Conservation (phyloP, 2,329 filamentous ascomycete species). For the Pseudogymnoascus pannorum region DNA sequence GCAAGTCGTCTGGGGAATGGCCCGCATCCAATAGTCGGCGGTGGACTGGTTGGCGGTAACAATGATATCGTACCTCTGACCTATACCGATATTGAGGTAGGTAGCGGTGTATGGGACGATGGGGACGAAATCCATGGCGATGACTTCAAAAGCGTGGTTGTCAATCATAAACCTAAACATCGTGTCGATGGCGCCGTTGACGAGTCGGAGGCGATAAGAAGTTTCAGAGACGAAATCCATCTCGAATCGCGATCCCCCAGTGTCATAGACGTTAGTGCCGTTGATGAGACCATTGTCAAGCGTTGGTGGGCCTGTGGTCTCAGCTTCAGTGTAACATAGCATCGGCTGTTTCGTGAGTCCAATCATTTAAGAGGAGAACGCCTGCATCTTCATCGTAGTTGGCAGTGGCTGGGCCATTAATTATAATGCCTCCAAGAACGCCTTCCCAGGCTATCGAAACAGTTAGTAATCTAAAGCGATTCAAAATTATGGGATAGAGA, state of each 20-base stretch:
- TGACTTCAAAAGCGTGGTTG: slow-evolving; percentile 48
- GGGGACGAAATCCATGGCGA: slow-evolving; percentile 59
- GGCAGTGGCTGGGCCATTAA: slow-evolving; percentile 51
- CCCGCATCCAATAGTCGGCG: slow-evolving; percentile 52
- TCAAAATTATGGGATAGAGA: slow-evolving; percentile 26
- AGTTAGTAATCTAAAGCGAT: slow-evolving; percentile 15
- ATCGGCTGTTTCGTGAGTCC: slow-evolving; percentile 24
- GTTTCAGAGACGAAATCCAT: slow-evolving; percentile 35
- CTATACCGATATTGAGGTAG: slow-evolving; percentile 47
- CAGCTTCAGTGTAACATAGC: slow-evolving; percentile 17
- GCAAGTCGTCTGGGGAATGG: slow-evolving; percentile 47
- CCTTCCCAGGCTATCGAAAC: slow-evolving; percentile 38
- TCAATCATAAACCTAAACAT: slow-evolving; percentile 42
- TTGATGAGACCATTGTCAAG: slow-evolving; percentile 28
- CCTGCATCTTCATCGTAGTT: slow-evolving; percentile 59
- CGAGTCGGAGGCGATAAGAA: slow-evolving; percentile 41
- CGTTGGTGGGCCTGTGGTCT: slow-evolving; percentile 19
- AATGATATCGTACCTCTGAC: slow-evolving; percentile 40
- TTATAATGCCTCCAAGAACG: slow-evolving; percentile 51
- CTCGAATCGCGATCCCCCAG: slow-evolving; percentile 25
- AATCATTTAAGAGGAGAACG: slow-evolving; percentile 33
- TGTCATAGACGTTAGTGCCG: slow-evolving; percentile 26
- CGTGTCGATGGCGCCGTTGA: slow-evolving; percentile 40
- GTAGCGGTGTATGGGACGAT: slow-evolving; percentile 43
- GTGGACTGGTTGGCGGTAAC: slow-evolving; percentile 41